Base-by-base conservation (phyloP, 345 rosid genomes). In the Bruguiera parviflora region DNA sequence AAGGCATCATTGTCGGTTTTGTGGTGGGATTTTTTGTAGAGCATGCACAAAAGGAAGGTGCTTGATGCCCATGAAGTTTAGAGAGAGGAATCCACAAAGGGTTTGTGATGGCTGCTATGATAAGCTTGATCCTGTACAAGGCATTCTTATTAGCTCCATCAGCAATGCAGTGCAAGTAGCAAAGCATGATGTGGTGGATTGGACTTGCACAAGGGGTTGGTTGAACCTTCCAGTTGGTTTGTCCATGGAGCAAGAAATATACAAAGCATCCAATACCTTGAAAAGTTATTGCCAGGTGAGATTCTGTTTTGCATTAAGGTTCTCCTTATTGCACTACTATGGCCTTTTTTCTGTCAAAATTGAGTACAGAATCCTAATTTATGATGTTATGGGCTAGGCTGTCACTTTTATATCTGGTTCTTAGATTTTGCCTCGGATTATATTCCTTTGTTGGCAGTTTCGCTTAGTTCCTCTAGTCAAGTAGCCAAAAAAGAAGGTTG, bases 121-220 rank as follows among this genome's bases (percentile, higher is more conserved):
- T 65, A 90, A 89, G 82, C 96, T 95, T 49, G 99, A 95, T 77
- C 98, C 99, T 18, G 75, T 95, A 67, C 99, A 95, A 71, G 88
- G 87, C 69, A 65, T 95, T 57, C 89, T 95, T 43, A 81, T 95
- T 53, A 84, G 85, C 71, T 81, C 96, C 60, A 89, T 86, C 35
- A 95, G 99, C 79, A 95, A 95, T 70, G 96, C 99, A 33, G 83
- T 71, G 51, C 99, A 95, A 86, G 92, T 77, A 33, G 98, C 99
- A 18, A 95, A 90, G 79, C 99, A 95, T 75, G 99, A 95, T 63
- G 96, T 92, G 57, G 65, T 82, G 73, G 97, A 95, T 81, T 95
- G 99, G 99, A 95, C 99, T 0, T 88, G 92, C 60, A 67, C 84
- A 0, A 86, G 99, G 77, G 98, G 96, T 46, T 95, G 99, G 99